Base-by-base conservation (phyloP, 768 basidiomycete genomes). In the Agrocybe pediades region DNA sequence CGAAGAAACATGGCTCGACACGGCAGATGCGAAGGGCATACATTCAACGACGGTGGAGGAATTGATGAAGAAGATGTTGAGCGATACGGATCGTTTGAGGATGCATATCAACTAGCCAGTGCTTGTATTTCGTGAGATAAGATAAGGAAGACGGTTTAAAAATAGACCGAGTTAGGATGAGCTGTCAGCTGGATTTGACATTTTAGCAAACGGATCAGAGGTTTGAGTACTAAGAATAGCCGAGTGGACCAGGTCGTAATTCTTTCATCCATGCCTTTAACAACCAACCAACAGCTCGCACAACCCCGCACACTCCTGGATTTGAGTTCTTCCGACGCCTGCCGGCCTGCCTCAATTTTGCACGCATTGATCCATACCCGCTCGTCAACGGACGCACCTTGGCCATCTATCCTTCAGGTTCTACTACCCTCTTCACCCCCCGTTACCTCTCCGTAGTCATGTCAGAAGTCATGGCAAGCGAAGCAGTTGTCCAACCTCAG, bases 21-120 rank as follows among this genome's bases (percentile, higher is more conserved):
- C 68, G 30, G 66, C 77, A 67, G 53, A 61, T 54, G 53, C 62
- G 49, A 74, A 68, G 25, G 70, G 71, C 13, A 56, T 71, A 23
- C 60, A 60, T n/a, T 62, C 65, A 17, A 62, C 60, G 29, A 65
- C 59, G 9, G 49, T 56, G 16, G 52, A 62, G 27, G 62, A 68
- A 25, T 57, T 72, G 36, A 59, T 50, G 49, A 41, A 41, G 49
- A 11, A 46, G 8, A 29, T 46, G 5, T 19, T 4, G 6, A 30
- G 13, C 3, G 33, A 36, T 13, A 36, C 13, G n/a, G 33, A n/a
- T n/a, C n/a, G n/a, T n/a, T 13, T 4, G 33, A 5, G n/a, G 33
- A 36, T 36, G 33, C n/a, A 11, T 13, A 36, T 36, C 11, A 36
- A 36, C 11, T 36, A 36, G 33, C 3, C 13, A 4, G 11, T 7